phyloP scores from a whole-genome alignment of 495 filamentous ascomycete genomes.

The Pyronema omphalodes region DNA sequence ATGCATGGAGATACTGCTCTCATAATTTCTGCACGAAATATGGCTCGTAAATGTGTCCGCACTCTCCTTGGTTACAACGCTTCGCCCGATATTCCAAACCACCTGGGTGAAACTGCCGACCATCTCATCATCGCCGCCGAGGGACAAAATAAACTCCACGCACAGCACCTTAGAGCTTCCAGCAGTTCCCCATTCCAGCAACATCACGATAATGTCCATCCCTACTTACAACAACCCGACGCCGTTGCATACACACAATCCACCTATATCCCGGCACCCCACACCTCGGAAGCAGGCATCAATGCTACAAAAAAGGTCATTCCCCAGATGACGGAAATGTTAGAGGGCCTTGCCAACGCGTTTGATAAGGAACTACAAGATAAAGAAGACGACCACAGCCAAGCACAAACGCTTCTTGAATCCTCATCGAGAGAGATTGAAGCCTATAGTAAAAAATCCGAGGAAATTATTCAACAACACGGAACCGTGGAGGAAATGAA shows the following conservation, averaged over 20 bases:
- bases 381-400: slow-evolving; percentile 25
- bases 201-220: slow-evolving; percentile 14
- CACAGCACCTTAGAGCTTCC: slow-evolving; percentile 13
- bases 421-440: slow-evolving; percentile 24
- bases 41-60: slow-evolving; percentile 54
- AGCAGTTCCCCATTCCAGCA: slow-evolving; percentile 19
- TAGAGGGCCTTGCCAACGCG: slow-evolving; percentile 24
- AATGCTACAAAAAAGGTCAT: slow-evolving; percentile 25
- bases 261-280: slow-evolving; percentile 18
- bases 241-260: slow-evolving; percentile 15
- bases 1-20: slow-evolving; percentile 72
- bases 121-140: slow-evolving; percentile 38
- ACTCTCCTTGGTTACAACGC: slow-evolving; percentile 53
- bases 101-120: slow-evolving; percentile 57
- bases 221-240: slow-evolving; percentile 17
- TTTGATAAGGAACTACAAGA: slow-evolving; percentile 25
- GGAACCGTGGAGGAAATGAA: slow-evolving; percentile 16
- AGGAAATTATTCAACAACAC: slow-evolving; percentile 16
- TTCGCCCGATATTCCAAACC: slow-evolving; percentile 59
- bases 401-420: slow-evolving; percentile 24
- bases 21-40: slow-evolving; percentile 66
- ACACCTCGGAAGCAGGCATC: slow-evolving; percentile 26
- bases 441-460: slow-evolving; percentile 12
- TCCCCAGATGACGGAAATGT: slow-evolving; percentile 24
- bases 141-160: slow-evolving; percentile 13